Conservation (phyloP, 257 asterid genomes). For the Craterostigma plantagineum region DNA sequence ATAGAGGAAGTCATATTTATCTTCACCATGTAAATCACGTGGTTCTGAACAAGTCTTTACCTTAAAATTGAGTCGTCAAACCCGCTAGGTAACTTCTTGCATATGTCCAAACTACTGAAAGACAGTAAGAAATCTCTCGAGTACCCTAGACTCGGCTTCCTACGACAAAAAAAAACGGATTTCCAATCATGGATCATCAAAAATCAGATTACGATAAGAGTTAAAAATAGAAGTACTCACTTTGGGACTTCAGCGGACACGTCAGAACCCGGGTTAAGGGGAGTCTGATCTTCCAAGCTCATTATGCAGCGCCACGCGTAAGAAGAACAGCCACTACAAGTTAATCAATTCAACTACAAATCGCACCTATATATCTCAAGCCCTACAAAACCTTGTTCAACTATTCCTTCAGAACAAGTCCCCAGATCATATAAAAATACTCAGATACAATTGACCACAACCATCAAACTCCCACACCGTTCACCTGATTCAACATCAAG, state of each 20-base stretch:
- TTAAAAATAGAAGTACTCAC: conserved; percentile 17
- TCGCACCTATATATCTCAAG: no score
- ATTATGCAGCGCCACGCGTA: conserved; percentile 16
- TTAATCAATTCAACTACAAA: no score
- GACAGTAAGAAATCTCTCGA: conserved; percentile 45
- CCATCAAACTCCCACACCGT: no score
- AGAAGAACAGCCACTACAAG: no score
- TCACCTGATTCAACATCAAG: no score
- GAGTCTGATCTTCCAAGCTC: conserved; percentile 38
- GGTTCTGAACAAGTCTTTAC: conserved; percentile 11
- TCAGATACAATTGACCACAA: no score
- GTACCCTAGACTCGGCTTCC: conserved; percentile 33
- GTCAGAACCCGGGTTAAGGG: conserved; percentile 11
- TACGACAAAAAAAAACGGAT: conserved; percentile 16
- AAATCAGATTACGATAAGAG: background rate
- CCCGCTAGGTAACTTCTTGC: conserved; percentile 49
- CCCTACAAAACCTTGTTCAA: no score
- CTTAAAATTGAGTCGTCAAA: conserved; percentile 33
- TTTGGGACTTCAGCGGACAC: conserved; percentile 8
- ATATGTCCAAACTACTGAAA: conserved; percentile 33
- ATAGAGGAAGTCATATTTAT: background rate
- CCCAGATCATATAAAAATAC: no score
- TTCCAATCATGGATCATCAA: background rate
- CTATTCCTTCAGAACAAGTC: no score
- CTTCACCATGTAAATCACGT: no score